Conservation (phyloP, 192 early-diverging fungal genomes). For the Rhizophagus clarus region DNA sequence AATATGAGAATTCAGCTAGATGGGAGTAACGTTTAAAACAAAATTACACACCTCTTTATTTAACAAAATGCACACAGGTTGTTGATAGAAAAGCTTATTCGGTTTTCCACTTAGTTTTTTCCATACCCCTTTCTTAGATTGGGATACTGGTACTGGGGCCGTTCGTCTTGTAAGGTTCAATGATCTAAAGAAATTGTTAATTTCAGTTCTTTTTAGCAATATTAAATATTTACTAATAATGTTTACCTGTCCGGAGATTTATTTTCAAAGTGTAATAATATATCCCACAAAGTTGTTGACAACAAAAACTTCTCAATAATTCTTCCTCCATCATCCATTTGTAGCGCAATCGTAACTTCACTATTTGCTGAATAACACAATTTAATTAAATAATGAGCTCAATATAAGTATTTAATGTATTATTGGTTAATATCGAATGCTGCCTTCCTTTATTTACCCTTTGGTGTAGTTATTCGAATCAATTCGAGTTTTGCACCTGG, state of each 20-base stretch:
- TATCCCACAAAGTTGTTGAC: constrained; percentile 69
- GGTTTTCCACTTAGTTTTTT: constrained; percentile 39
- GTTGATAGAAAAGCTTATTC: constrained; percentile 49
- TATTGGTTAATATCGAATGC: no score
- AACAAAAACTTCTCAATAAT: constrained; percentile 63
- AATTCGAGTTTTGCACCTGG: constrained; percentile 77
- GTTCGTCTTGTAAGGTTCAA: constrained; percentile 59
- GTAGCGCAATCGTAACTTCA: constrained; percentile 67
- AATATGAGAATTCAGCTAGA: not conserved
- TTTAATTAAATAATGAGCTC: constrained; percentile 12
- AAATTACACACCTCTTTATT: constrained; percentile 61
- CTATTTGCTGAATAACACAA: constrained; percentile 35
- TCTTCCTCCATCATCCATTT: constrained; percentile 69
- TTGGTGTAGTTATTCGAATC: constrained; percentile 23
- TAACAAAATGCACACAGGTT: constrained; percentile 65
- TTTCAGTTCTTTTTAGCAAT: not conserved
- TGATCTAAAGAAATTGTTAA: constrained; percentile 37
- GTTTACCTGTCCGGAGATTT: constrained; percentile 44
- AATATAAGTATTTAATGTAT: not conserved
- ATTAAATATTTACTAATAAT: not conserved
- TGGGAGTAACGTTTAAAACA: not conserved
- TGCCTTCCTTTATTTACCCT: constrained; percentile 7
- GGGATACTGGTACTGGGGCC: constrained; percentile 35
- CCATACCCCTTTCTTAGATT: constrained; percentile 38
- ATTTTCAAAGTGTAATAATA: constrained; percentile 61